A percentile compares a stretch with the other conserved stretches of the same genome.
phyloP scores from a whole-genome alignment of 2,329 filamentous ascomycete genomes.

The Dothistroma septosporum region DNA sequence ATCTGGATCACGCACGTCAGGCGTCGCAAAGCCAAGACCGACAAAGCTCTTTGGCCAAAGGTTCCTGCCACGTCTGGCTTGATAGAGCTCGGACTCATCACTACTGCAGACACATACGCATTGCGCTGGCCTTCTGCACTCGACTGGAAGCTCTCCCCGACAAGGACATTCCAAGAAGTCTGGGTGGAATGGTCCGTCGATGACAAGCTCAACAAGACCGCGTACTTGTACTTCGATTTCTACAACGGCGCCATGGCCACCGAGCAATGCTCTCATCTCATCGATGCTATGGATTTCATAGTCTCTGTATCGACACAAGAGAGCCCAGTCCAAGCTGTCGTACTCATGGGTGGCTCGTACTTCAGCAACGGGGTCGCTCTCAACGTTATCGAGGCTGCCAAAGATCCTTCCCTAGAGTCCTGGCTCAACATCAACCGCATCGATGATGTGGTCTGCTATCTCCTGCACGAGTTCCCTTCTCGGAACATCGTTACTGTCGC shows the following conservation, averaged over 20 bases:
- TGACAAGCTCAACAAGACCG: slow-evolving; percentile 30
- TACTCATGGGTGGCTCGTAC: slow-evolving; percentile 42
- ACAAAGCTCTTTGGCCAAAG: slow-evolving; percentile 42
- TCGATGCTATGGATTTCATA: slow-evolving; percentile 38
- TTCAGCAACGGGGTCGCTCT: slow-evolving; percentile 46
- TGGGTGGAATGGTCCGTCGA: slow-evolving; percentile 38
- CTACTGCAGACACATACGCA: slow-evolving; percentile 14
- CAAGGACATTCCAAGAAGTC: slow-evolving; percentile 39
- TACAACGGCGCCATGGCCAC: slow-evolving; percentile 47
- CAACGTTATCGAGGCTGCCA: slow-evolving; percentile 42
- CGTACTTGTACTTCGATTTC: slow-evolving; percentile 43
- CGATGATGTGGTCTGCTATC: slow-evolving; percentile 40
- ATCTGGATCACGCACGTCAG: slow-evolving; percentile 44
- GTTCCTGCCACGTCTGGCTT: slow-evolving; percentile 39
- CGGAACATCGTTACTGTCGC: slow-evolving; percentile 39
- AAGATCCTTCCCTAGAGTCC: slow-evolving; percentile 39
- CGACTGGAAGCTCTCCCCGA: slow-evolving; percentile 32
- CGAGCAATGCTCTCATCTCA: slow-evolving; percentile 37
- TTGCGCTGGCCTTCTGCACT: slow-evolving; percentile 19
- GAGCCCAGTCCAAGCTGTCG: slow-evolving; percentile 35
- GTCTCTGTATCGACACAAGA: slow-evolving; percentile 29
- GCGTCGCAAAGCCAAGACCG: slow-evolving; percentile 38
- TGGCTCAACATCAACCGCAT: slow-evolving; percentile 47
- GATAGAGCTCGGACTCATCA: slow-evolving; percentile 35
- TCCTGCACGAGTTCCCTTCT: slow-evolving; percentile 39